Evolutionary conservation across 2,329 filamentous ascomycete species (phyloP), one percentile per base, ranked within the genome.

Genomic region (Fusarium bulbicola): DNA sequence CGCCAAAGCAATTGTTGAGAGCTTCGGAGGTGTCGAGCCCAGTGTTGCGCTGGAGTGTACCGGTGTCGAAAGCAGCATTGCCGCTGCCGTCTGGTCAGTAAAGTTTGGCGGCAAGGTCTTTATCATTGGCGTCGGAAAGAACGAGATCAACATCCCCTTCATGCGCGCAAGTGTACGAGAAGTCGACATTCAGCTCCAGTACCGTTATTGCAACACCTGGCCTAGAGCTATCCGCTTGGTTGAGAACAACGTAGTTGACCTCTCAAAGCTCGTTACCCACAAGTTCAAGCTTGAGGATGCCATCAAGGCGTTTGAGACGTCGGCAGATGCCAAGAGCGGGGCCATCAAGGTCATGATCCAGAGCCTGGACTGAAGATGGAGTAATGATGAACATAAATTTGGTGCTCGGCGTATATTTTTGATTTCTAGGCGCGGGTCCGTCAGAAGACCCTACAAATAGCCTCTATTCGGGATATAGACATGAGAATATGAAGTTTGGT

Each of bases 281-380:
- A 89, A 94, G 24, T 98, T 92, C 84, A 86, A 88, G 73, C 84
- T 98, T 42, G 95, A 97, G 84, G 92, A 98, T 80, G 95, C 95
- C 1, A 83, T 96, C 34, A 90, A 95, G 84, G 95, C 95, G 13
- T 98, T 98, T 82, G 91, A 95, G 85, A 96, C 93, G 45, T 94
- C 95, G 26, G 90, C 93, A 14, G 91, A 98, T 83, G 92, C 94
- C 43, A 95, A 92, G 86, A 97, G 93, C 58, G 95, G 95, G 12
- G 94, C 95, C n/a, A 98, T 98, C 84, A 98, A 98, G 88, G 95
- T 98, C 68, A 93, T 95, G 88, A 98, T 98, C 79, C 94, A 95
- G 86, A 94, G 89, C 78, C 74, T 89, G 73, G 88, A 89, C 15
- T 89, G 83, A 69, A 50, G 21, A 59, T 18, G 66, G 66, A 46